Evolutionary conservation across 805 yeast species (phyloP), one percentile per base, ranked within the genome.

Genomic region (Clavispora santaluciae): DNA sequence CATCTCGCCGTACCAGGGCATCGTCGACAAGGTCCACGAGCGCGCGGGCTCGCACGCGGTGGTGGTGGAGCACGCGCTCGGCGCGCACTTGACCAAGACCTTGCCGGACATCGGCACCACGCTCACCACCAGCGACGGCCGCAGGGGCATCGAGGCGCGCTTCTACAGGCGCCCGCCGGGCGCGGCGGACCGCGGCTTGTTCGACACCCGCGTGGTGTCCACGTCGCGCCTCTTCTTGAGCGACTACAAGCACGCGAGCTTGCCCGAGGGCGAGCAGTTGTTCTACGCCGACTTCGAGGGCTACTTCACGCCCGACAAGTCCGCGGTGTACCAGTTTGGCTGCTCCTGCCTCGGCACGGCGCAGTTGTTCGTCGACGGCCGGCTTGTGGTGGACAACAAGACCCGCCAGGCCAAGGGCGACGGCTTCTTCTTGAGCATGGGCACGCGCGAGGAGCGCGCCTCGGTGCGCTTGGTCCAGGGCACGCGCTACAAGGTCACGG

Each of bases 321-420:
- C 72, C 35, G 81, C 74, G 8, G 64, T 56, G 12, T 79, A 73
- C 51, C 70, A 69, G 41, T 70, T 80, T 50, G 84, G 83, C 17
- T 56, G 75, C 39, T 59, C 75, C 11, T 72, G 71, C 25, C 51
- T 64, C 37, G 86, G 86, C 16, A 74, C 82, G 29, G 82, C 79
- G 22, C 72, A 70, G 53, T 44, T 81, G 17, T 81, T 66, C 48
- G 55, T 79, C 38, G 72, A 81, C 49, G 83, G 59, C 42, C 50
- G 72, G 50, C 60, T 78, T 42, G 61, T 81, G 23, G 73, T 78
- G 38, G 83, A 80, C 56, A 78, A 79, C 60, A 71, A 67, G 50
- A 73, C 78, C 33, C 56, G 66, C 21, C 85, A 81, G 61, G 59
- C 48, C 3, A 54, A 50, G 22, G 85, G 83, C 10, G 57, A 61